Evolutionary conservation across 345 rosid species (phyloP), one percentile per base, ranked within the genome.

Genomic region (Boechera stricta): DNA sequence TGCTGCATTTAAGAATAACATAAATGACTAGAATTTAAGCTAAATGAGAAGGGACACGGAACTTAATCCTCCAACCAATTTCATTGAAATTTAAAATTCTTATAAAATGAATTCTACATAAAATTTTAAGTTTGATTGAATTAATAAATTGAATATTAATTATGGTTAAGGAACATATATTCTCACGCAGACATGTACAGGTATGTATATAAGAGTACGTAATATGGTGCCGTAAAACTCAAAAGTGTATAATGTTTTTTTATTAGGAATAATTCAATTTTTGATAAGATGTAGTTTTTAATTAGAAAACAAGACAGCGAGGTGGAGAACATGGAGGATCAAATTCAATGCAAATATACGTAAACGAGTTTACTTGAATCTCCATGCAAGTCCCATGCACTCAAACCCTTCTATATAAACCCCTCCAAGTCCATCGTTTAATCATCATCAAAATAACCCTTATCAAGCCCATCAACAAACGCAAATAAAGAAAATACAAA

Each of bases 261-360:
- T 15, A 45, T 45, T 15, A 12, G 6, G 38, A 35, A 35, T 5
- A 35, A 6, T 35, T 35, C 38, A 35, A 35, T 35, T 35, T 5
- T 35, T 35, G 8, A 1, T 35, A 35, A 35, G 38, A 35, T 6
- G 38, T 35, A 35, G 38, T 35, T 6, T 35, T 35, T 5, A 9
- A 44, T 21, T n/a, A 39, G 8, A 35, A 51, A 67, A 21, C 57
- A 51, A 68, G 49, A 68, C 72, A 53, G 36, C 49, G 49, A 53
- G 49, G 35, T 67, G 48, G 72, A 54, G 64, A 39, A 28, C 41
- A 69, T 41, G 64, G 36, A 41, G 28, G 10, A 45, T 41, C 6
- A 55, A 15, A 69, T 21, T 12, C 5, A 42, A 69, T 42, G 54
- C 31, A 29, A 53, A 41, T 44, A 11, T 38, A 38, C 66, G 66